Conservation (phyloP, 768 basidiomycete species). For the Naganishia vishniacii region DNA sequence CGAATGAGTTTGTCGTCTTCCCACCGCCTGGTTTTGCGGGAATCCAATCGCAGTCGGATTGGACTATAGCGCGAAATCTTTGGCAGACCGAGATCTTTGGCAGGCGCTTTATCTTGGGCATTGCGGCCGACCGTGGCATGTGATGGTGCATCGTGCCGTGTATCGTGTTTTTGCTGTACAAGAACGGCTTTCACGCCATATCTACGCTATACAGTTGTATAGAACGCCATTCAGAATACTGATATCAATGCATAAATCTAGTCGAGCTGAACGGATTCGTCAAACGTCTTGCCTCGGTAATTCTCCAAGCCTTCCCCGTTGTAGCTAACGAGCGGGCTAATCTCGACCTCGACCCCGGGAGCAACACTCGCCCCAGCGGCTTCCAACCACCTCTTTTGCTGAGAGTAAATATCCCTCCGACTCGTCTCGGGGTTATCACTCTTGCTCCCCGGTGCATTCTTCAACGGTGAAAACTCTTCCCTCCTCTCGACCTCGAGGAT, state of each 20-base stretch:
- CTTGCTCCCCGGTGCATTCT: constrained; percentile 90
- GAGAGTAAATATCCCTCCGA: constrained; percentile 76
- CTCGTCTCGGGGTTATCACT: constrained; percentile 87
- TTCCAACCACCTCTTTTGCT: constrained; percentile 79
- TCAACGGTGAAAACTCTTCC: constrained; percentile 93
- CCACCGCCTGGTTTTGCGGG: background rate
- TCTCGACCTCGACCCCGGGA: constrained; percentile 77
- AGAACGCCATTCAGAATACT: no score
- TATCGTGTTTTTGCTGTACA: background rate
- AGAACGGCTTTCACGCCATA: no score
- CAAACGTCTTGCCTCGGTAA: constrained; percentile 70
- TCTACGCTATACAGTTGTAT: background rate
- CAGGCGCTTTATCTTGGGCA: constrained; percentile 3
- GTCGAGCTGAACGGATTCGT: constrained; percentile 53
- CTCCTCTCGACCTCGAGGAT: constrained; percentile 80
- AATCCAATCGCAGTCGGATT: background rate
- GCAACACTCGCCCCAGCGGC: constrained; percentile 66
- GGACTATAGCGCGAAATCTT: background rate
- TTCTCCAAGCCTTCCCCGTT: constrained; percentile 82
- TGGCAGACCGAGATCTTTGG: background rate
- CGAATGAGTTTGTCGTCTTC: constrained; percentile 1
- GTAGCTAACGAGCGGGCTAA: constrained; percentile 81
- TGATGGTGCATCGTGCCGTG: background rate
- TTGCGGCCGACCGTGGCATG: background rate
- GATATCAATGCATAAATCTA: background rate